These are phyloP conservation scores for Guadua angustifolia DNA, from an alignment of 176 grass and related monocot genomes.

Conservation along the genomic window DNA sequence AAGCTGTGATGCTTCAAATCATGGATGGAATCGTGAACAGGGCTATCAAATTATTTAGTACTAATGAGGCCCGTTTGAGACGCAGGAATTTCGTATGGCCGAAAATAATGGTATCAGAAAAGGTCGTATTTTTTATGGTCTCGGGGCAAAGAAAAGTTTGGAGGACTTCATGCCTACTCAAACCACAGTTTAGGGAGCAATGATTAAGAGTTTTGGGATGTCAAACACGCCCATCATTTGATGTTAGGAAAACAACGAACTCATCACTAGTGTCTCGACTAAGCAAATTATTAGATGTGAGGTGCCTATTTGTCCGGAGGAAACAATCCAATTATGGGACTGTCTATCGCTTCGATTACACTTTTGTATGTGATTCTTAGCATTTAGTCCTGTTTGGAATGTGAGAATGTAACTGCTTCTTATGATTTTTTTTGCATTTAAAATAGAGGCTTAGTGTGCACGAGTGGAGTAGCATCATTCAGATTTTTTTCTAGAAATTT, in stretches of 20 bases:
- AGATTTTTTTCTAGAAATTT: too few relatives aligned
- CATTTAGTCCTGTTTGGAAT: not conserved
- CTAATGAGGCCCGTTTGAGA: not conserved
- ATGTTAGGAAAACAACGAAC: not conserved
- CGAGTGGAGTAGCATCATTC: too few relatives aligned
- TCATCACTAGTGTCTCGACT: not conserved
- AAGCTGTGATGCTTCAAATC: not conserved
- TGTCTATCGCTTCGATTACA: not conserved
- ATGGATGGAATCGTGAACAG: not conserved
- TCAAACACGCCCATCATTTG: not conserved
- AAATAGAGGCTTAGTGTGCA: too few relatives aligned
- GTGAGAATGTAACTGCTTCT: not conserved
- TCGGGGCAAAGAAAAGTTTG: slow-evolving; percentile 16
- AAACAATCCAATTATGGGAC: not conserved
- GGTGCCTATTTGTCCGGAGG: not conserved
- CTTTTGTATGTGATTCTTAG: too few relatives aligned
- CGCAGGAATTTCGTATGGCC: not conserved
- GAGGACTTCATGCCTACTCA: slow-evolving; percentile 37
- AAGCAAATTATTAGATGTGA: not conserved
- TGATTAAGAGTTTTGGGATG: slow-evolving; percentile 10
- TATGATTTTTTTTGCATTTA: not conserved
- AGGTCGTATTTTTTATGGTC: not conserved
- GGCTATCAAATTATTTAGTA: too few relatives aligned
- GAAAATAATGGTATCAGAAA: not conserved
- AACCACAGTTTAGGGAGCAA: not conserved